Evolutionary conservation across 1,284 basidiomycete genomes (phyloP).

Genomic region (Meira miltonrushii): DNA sequence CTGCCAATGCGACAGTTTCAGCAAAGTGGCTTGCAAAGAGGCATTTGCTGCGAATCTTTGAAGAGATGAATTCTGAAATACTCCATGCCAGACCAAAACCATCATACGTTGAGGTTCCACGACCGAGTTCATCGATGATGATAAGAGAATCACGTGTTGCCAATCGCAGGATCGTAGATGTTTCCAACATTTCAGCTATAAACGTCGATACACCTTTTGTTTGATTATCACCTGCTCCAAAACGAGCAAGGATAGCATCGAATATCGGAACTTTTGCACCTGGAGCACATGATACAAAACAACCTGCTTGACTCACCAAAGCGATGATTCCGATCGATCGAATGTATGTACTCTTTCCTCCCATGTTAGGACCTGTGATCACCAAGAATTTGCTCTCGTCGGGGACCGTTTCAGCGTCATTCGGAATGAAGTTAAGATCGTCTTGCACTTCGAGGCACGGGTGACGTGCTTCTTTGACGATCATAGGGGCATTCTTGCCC

Average conservation of each 20-base stretch:
- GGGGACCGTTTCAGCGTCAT: conserved; percentile 80
- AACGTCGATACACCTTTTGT: conserved; percentile 97
- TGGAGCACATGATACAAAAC: conserved; percentile 71
- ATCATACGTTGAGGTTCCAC: conserved; percentile 98
- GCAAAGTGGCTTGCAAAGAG: conserved; percentile 98
- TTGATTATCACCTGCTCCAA: conserved; percentile 95
- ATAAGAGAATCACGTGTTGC: conserved; percentile 89
- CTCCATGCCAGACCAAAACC: conserved; percentile 98
- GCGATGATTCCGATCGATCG: conserved; percentile 85
- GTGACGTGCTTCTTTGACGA: conserved; percentile 61
- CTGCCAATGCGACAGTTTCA: conserved; percentile 87
- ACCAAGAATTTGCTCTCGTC: conserved; percentile 79
- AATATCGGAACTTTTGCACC: conserved; percentile 80
- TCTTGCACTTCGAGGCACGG: conserved; percentile 96
- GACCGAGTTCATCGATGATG: conserved; percentile 95
- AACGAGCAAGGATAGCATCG: conserved; percentile 90
- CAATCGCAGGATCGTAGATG: conserved; percentile 83
- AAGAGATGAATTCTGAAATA: conserved; percentile 93
- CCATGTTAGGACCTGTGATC: conserved; percentile 86
- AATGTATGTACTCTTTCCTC: conserved; percentile 81
- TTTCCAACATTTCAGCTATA: conserved; percentile 99
- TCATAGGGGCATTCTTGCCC: conserved; percentile 22
- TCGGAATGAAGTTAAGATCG: conserved; percentile 89
- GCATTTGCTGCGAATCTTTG: conserved; percentile 68
- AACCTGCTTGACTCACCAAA: conserved; percentile 86